phyloP scores from a whole-genome alignment of 2,329 filamentous ascomycete genomes.

The Boeremia exigua region DNA sequence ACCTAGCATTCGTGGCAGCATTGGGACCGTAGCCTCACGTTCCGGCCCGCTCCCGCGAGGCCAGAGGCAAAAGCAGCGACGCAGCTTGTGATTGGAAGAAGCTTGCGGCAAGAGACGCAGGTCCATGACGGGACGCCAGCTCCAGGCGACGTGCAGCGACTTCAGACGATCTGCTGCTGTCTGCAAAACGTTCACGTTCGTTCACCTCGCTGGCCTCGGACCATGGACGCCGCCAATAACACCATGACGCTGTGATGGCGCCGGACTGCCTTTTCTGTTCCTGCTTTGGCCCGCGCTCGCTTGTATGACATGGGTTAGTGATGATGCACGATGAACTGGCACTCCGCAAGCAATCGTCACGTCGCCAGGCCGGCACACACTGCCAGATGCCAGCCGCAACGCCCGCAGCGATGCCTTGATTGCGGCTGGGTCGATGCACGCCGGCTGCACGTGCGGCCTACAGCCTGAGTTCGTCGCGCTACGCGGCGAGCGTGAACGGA shows the following conservation, averaged over 20 bases:
- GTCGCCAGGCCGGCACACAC: slow-evolving; percentile 9
- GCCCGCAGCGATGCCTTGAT: slow-evolving; percentile 15
- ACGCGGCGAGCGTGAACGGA: slow-evolving; percentile 4
- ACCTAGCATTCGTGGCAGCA: slow-evolving; percentile 10
- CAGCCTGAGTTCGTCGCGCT: slow-evolving; percentile 1
- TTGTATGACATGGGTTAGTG: slow-evolving; percentile 19
- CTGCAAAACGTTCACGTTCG: neutral
- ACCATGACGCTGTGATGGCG: slow-evolving; percentile 10
- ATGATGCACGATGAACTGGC: slow-evolving; percentile 20
- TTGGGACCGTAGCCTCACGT: slow-evolving; percentile 14
- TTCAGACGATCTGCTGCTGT: slow-evolving; percentile 3
- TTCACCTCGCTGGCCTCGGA: neutral
- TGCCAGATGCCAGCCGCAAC: slow-evolving; percentile 1
- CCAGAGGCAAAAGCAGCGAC: slow-evolving; percentile 10
- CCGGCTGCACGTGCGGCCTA: slow-evolving; percentile 12
- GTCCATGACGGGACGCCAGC: slow-evolving; percentile 9
- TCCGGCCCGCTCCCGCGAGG: slow-evolving; percentile 10
- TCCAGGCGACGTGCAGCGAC: slow-evolving; percentile 4
- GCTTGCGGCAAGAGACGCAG: slow-evolving; percentile 10
- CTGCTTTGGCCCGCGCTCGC: slow-evolving; percentile 16
- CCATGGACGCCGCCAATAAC: slow-evolving; percentile 1
- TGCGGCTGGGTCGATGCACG: slow-evolving; percentile 1
- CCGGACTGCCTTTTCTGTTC: slow-evolving; percentile 9
- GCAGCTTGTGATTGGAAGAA: slow-evolving; percentile 14
- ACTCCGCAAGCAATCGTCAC: slow-evolving; percentile 10